Evolutionary conservation across 225 moss, liverwort and hornwort genomes (phyloP).

Genomic region (Pseudisothecium myosuroides): DNA sequence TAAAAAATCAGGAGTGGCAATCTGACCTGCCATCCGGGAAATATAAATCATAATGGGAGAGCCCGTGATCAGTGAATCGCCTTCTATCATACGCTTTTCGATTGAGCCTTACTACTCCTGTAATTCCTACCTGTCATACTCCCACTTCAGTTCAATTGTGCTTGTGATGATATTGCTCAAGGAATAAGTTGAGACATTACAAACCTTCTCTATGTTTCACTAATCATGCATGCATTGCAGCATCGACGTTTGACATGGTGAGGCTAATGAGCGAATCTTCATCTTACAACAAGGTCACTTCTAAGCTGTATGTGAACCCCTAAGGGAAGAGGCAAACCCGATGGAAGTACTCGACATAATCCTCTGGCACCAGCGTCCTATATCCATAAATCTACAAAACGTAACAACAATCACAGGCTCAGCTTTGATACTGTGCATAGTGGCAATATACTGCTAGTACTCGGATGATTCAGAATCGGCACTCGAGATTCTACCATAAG

Average conservation of each 20-base stretch:
- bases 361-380: constrained; percentile 84
- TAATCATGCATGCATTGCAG: neutral
- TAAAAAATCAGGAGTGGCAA: neutral
- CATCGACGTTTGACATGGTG: neutral
- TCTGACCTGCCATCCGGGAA: constrained; percentile 94
- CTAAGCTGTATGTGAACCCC: neutral
- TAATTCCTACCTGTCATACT: constrained; percentile 73
- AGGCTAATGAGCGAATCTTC: neutral
- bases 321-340: constrained; percentile 52
- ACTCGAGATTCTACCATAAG: neutral
- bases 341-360: constrained; percentile 96
- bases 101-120: constrained; percentile 75
- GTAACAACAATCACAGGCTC: neutral
- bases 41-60: constrained; percentile 85
- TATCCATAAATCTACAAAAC: constrained; percentile 89
- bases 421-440: neutral
- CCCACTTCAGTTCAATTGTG: constrained; percentile 9
- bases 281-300: neutral
- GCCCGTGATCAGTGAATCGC: constrained; percentile 84
- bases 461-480: neutral
- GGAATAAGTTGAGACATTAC: neutral
- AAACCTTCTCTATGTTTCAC: neutral
- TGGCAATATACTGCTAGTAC: neutral
- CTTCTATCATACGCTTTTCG: constrained; percentile 84
- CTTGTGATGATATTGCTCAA: neutral